Evolutionary conservation across 148 eudicot species (phyloP), one percentile per base, ranked within the genome.

Genomic region (Chenopodium album): DNA sequence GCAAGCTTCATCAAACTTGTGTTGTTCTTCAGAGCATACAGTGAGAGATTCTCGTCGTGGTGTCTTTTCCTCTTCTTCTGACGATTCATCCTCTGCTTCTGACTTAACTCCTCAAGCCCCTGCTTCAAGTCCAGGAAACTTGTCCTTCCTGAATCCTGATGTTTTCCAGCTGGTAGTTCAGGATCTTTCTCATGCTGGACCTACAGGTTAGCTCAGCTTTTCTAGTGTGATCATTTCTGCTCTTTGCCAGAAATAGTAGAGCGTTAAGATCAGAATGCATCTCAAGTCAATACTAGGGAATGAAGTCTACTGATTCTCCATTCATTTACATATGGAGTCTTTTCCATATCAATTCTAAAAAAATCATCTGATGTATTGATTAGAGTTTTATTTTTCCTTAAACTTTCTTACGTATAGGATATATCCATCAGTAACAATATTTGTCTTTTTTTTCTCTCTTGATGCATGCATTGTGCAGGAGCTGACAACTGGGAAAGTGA

Each of bases 391-490:
- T 41, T 41, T 37, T 41, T 41, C 44, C 44, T 75, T 79, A 76
- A 63, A n/a, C 76, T 85, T 80, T 82, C 68, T 76, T 83, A 66
- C 44, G 44, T 79, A 41, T 76, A 76, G 83, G 81, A 78, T 76
- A 52, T 59, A 37, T 74, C 44, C 10, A 78, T 41, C 80, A 82
- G 87, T 85, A 86, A 90, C 92, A 76, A 64, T 82, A 56, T 86
- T 56, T 87, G 81, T 92, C 85, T 80, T 82, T 87, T 78, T 80
- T 80, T 71, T 84, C 85, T 91, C 85, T 90, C 87, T 90, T 85
- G 88, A 85, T 95, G 91, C 88, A 89, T 92, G 94, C 90, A 71
- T 86, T 90, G 87, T 91, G 98, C 98, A 96, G 99, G 94, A 89
- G 85, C 90, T 85, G 89, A 84, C 84, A 92, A 90, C 87, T 90